Evolutionary conservation across 176 grass and related monocot species (phyloP).

Genomic region (Oryza officinalis): DNA sequence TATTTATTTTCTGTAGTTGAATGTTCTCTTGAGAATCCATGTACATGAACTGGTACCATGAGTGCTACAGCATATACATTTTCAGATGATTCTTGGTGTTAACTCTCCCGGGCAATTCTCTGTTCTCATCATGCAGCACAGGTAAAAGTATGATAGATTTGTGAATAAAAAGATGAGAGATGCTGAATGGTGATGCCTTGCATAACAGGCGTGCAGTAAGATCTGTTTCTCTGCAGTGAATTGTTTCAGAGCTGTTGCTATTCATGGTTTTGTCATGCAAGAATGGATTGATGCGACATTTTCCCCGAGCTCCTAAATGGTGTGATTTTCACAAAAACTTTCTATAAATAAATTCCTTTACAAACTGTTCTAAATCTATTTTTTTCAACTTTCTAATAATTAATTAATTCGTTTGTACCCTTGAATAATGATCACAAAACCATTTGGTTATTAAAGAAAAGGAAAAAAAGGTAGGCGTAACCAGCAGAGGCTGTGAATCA

Average conservation of each 20-base stretch:
- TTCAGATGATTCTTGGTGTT: not conserved
- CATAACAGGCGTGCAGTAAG: not conserved
- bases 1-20: not conserved
- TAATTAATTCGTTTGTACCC: too few species aligned
- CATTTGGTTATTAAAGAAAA: too few species aligned
- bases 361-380: too few species aligned
- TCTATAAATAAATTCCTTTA: too few species aligned
- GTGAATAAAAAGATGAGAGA: not conserved
- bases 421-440: too few species aligned
- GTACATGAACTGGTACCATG: conserved; percentile 1
- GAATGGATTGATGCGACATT: not conserved
- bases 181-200: not conserved
- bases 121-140: not conserved
- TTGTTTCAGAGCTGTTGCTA: not conserved
- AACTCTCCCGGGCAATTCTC: not conserved
- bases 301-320: too few species aligned
- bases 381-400: too few species aligned
- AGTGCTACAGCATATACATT: not conserved
- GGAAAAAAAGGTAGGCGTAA: too few species aligned
- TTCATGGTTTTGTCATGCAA: not conserved
- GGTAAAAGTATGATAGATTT: not conserved
- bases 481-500: not conserved
- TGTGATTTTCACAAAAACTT: too few species aligned
- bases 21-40: not conserved
- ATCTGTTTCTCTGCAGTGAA: not conserved